Evolutionary conservation across 345 rosid genomes (phyloP), one percentile per base, ranked within the genome.

Genomic region (Orychophragmus violaceus): DNA sequence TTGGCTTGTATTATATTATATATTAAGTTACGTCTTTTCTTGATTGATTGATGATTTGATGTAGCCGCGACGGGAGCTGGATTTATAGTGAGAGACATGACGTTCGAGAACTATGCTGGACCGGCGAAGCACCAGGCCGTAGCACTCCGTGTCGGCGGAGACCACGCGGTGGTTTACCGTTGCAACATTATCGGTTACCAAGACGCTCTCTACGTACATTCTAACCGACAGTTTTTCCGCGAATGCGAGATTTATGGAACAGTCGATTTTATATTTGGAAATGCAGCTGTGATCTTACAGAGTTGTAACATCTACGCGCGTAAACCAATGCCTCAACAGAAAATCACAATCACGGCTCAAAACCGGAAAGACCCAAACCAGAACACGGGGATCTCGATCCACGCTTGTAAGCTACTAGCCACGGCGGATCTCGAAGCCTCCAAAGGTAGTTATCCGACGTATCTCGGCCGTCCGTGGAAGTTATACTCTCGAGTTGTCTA

Each of bases 381-480:
- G 25, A 91, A 91, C 63, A 90, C 99, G 0, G 99, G 99, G 21
- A 95, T 95, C 1, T 95, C 97, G 1, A 91, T 95, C 63, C 99
- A 95, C 22, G 93, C 90, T 0, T 88, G 93, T 7, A 60, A 84
- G 66, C 61, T 95, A 75, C 70, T 85, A 19, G 85, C 97, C 25
- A 3, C 78, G 0, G 0, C 77, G 0, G 97, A 89, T 9, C 91
- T 95, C 6, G 71, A 69, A 11, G 77, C 83, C 0, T 54, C 84
- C 0, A 84, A 82, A 5, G 83, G 77, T 4, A 85, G 74, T 74
- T 87, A 70, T 74, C 82, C 76, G 12, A 84, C 97, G 0, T 95
- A 82, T 52, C 84, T 95, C 0, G 99, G 99, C 24, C 91, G 99
- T 10, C 99, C 99, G 1, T 95, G 99, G 99, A 94, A 91, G 72